Base-by-base conservation (phyloP, 306 rosid genomes). In the Lathyrus tuberosus region DNA sequence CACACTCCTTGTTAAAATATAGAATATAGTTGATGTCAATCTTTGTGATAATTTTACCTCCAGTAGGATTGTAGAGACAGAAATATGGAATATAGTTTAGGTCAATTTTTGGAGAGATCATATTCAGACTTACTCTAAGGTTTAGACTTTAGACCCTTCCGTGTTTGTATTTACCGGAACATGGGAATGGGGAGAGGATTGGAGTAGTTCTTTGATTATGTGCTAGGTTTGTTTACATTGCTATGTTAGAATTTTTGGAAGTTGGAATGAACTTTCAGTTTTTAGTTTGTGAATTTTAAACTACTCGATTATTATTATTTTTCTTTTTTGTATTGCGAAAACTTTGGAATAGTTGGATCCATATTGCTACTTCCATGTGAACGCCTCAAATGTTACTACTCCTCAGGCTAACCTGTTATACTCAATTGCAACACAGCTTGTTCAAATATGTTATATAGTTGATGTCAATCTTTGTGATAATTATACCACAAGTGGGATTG, bases 71-170 rank as follows among this genome's bases (percentile, higher is more conserved):
- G n/a, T n/a, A n/a, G n/a, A n/a, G n/a, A n/a, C n/a, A n/a, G n/a
- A n/a, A n/a, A n/a, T n/a, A n/a, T n/a, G n/a, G n/a, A n/a, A n/a
- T n/a, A n/a, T n/a, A n/a, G n/a, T n/a, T n/a, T n/a, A n/a, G n/a
- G n/a, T n/a, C n/a, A n/a, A n/a, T n/a, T n/a, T n/a, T n/a, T n/a
- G n/a, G n/a, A n/a, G n/a, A n/a, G n/a, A n/a, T n/a, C n/a, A n/a
- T n/a, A n/a, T n/a, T n/a, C 95, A 87, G 79, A 95, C 96, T 28
- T 95, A 91, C 81, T 91, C 92, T 64, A 94, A 95, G 96, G 99
- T 95, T 72, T 76, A 72, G 7, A 67, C 22, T 91, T 73, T 76
- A 68, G 5, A 67, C n/a, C 64, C 48, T 54, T 62, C 31, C 52
- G 42, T 61, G 40, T 47, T 31, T 70, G 60, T 22, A 5, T 54